These are phyloP conservation scores for Alternaria longipes DNA, from an alignment of 2,329 filamentous ascomycete genomes.

Conservation along the genomic window DNA sequence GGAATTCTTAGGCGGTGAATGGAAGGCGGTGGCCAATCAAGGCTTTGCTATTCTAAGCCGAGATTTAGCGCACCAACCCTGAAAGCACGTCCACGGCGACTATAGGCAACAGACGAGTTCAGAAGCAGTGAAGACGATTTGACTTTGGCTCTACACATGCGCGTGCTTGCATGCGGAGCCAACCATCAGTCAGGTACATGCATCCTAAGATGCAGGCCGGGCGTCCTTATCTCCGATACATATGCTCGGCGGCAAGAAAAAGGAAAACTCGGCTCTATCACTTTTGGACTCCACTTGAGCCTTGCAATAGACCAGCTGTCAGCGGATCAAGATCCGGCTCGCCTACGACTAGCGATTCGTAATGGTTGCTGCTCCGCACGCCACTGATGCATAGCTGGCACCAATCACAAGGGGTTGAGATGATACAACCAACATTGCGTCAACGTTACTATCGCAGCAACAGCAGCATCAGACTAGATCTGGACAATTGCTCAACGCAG, in stretches of 20 bases:
- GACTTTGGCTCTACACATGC: background rate
- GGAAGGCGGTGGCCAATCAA: constrained; percentile 30
- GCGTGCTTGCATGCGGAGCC: constrained; percentile 1
- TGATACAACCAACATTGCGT: background rate
- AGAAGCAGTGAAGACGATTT: background rate
- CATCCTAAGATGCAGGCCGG: constrained; percentile 1
- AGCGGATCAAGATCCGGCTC: constrained; percentile 30
- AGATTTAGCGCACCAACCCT: constrained; percentile 23
- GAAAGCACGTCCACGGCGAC: constrained; percentile 18
- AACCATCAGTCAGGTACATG: constrained; percentile 5
- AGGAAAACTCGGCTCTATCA: constrained; percentile 18
- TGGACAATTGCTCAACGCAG: background rate
- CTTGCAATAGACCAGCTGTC: constrained; percentile 18
- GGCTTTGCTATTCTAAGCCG: constrained; percentile 34
- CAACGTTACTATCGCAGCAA: background rate
- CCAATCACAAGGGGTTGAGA: constrained; percentile 7
- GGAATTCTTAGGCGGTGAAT: constrained; percentile 31
- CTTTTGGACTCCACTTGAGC: constrained; percentile 13
- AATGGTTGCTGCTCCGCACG: constrained; percentile 18
- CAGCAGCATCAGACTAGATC: background rate
- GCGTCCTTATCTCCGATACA: background rate
- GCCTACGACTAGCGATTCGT: constrained; percentile 28
- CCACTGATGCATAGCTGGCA: constrained; percentile 10
- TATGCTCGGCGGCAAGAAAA: constrained; percentile 22
- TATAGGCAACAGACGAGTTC: constrained; percentile 3